Base-by-base conservation (phyloP, 202 grass and related monocot species). In the Panicum virgatum region DNA sequence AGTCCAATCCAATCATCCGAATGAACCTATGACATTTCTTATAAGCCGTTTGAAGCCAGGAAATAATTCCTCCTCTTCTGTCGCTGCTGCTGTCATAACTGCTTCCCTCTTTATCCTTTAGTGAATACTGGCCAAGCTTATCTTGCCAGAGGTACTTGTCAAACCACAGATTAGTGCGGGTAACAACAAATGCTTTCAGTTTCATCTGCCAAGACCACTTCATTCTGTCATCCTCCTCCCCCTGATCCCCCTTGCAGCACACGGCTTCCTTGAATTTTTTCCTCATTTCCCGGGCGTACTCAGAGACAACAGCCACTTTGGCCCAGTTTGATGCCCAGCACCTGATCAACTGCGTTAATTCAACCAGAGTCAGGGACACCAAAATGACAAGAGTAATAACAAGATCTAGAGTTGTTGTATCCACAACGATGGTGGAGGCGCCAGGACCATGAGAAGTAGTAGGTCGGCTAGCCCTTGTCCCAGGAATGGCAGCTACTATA, bases 291-390 rank as follows among this genome's bases (percentile, higher is more conserved):
- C n/a, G n/a, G 42, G 40, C 11, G 0, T 47, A 77, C 18, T 16
- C 42, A 16, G 25, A 62, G 9, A 1, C 57, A 46, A 77, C 0
- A 23, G 73, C 23, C 0, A 62, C 4, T 62, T 4, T 45, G 0
- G 57, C 74, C 74, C 57, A 77, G 15, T 77, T 77, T 77, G 74
- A 77, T 29, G 74, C 62, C 74, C 74, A 77, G 16, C 57, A 77
- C 57, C 40, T 9, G 7, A 62, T 34, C 37, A 76, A 61, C 0
- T 61, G 54, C 37, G 29, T 3, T 58, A 77, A 47, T 12, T 77
- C 58, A 18, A 77, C 32, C 2, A 77, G 53, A 45, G 54, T 22
- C 8, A 76, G 7, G 9, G 42, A 77, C 25, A 34, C 75, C 58
- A 77, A 47, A 63, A 77, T 77, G 5, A 63, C 15, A 62, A 77